Conservation (phyloP, 163 green algal genomes). For the Dunaliella salina region DNA sequence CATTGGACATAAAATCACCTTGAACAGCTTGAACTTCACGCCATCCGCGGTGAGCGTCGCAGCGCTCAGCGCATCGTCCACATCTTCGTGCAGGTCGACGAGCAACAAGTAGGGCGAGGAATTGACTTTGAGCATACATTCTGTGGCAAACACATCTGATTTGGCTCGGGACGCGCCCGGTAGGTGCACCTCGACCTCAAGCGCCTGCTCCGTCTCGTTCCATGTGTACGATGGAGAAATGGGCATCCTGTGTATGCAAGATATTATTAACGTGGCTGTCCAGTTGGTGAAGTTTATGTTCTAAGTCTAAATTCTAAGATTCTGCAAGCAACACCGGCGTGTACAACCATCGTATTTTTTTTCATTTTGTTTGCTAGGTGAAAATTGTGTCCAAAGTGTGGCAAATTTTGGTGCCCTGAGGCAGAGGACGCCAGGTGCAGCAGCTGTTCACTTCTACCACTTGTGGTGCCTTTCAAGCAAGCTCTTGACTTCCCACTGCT, state of each 20-base stretch:
- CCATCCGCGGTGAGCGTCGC: conserved; percentile 31
- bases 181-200: conserved; percentile 43
- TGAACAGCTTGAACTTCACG: conserved; percentile 47
- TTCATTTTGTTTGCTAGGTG: too few relatives aligned
- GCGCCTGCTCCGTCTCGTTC: conserved; percentile 39
- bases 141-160: conserved; percentile 52
- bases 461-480: too few relatives aligned
- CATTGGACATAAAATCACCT: conserved; percentile 30
- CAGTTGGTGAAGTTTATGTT: too few relatives aligned
- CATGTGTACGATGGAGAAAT: conserved; percentile 51
- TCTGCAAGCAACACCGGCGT: too few relatives aligned
- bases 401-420: too few relatives aligned
- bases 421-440: too few relatives aligned
- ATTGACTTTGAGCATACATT: conserved; percentile 64
- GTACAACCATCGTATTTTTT: too few relatives aligned
- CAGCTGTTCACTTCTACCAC: too few relatives aligned
- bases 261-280: conserved; percentile 1
- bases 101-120: conserved; percentile 58
- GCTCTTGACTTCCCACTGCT: too few relatives aligned
- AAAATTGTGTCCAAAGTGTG: too few relatives aligned
- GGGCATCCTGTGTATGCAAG: conserved; percentile 37
- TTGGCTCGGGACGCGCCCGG: conserved; percentile 31
- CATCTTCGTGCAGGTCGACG: conserved; percentile 48
- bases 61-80: conserved; percentile 43
- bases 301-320: background rate